These are phyloP conservation scores for Aspergillus olivimuriae DNA, from an alignment of 495 filamentous ascomycete genomes.

Conservation along the genomic window DNA sequence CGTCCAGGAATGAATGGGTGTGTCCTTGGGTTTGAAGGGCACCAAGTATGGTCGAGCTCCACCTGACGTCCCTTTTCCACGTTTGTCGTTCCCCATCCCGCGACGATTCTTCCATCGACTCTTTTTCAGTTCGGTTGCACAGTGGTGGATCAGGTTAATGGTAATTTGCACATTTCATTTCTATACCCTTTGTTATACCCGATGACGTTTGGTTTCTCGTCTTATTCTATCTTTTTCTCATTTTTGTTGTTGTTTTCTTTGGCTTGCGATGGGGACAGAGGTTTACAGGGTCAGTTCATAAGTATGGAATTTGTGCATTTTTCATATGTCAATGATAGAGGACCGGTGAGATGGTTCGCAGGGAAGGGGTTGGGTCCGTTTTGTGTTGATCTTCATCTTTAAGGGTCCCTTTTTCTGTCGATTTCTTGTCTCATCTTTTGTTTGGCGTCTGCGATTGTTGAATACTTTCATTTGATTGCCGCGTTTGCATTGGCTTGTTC, in stretches of 20 bases:
- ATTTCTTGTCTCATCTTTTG: too few relatives aligned
- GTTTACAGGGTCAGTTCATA: constrained; percentile 1
- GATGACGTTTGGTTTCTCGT: constrained; percentile 21
- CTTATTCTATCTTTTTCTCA: constrained; percentile 12
- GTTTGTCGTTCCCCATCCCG: constrained; percentile 10
- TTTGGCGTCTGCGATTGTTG: not conserved
- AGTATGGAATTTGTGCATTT: constrained; percentile 11
- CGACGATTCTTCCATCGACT: constrained; percentile 23
- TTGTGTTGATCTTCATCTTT: constrained; percentile 1
- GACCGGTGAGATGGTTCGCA: constrained; percentile 12
- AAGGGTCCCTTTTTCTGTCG: too few relatives aligned
- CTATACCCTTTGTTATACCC: constrained; percentile 42
- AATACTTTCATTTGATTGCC: not conserved
- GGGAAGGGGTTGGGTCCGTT: too few relatives aligned
- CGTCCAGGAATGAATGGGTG: constrained; percentile 8
- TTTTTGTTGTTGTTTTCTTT: constrained; percentile 4
- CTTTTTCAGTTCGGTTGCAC: constrained; percentile 22
- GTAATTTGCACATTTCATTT: constrained; percentile 37
- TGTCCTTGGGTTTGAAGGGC: constrained; percentile 3
- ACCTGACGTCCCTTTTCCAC: constrained; percentile 12
- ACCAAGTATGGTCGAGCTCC: too few relatives aligned
- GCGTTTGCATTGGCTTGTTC: too few relatives aligned
- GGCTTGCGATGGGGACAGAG: not conserved
- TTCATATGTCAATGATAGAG: constrained; percentile 17
- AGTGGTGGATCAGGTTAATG: constrained; percentile 26